phyloP scores from a whole-genome alignment of 2,329 filamentous ascomycete genomes.

The Colletotrichum musae region DNA sequence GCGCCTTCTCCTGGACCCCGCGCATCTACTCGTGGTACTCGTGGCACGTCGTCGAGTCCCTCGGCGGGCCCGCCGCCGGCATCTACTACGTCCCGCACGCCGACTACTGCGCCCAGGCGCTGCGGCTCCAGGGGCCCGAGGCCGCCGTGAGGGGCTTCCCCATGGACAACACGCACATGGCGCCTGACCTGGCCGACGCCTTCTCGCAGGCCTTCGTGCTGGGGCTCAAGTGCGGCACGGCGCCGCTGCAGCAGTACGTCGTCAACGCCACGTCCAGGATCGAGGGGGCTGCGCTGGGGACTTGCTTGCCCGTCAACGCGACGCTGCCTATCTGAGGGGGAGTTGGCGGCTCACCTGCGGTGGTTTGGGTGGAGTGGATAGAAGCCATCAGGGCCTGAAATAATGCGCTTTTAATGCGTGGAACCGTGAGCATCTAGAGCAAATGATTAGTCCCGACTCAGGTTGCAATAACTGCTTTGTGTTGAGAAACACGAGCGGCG shows the following conservation, averaged over 20 bases:
- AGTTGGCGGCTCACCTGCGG: neutral
- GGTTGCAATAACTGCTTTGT: too few species aligned
- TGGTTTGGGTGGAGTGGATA: too few species aligned
- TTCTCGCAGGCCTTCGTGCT: slow-evolving; percentile 70
- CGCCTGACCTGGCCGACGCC: slow-evolving; percentile 65
- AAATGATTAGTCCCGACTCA: too few species aligned
- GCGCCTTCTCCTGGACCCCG: slow-evolving; percentile 62
- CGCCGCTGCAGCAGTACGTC: slow-evolving; percentile 29
- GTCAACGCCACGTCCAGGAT: slow-evolving; percentile 35
- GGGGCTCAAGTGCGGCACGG: slow-evolving; percentile 26
- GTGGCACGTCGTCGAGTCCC: slow-evolving; percentile 42
- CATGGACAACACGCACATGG: slow-evolving; percentile 75
- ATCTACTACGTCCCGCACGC: slow-evolving; percentile 73
- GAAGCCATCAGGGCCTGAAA: too few species aligned
- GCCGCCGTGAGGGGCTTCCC: slow-evolving; percentile 70
- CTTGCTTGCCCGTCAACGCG: slow-evolving; percentile 27
- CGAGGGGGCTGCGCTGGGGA: slow-evolving; percentile 7
- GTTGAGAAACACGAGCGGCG: too few species aligned
- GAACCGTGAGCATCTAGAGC: too few species aligned
- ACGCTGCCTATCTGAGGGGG: slow-evolving; percentile 21
- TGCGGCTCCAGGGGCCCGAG: slow-evolving; percentile 62
- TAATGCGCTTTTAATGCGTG: too few species aligned
- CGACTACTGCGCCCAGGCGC: slow-evolving; percentile 68
- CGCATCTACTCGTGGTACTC: slow-evolving; percentile 71
- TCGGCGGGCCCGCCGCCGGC: slow-evolving; percentile 53